Conservation (phyloP, 2,329 filamentous ascomycete genomes). For the Didymella segeticola region DNA sequence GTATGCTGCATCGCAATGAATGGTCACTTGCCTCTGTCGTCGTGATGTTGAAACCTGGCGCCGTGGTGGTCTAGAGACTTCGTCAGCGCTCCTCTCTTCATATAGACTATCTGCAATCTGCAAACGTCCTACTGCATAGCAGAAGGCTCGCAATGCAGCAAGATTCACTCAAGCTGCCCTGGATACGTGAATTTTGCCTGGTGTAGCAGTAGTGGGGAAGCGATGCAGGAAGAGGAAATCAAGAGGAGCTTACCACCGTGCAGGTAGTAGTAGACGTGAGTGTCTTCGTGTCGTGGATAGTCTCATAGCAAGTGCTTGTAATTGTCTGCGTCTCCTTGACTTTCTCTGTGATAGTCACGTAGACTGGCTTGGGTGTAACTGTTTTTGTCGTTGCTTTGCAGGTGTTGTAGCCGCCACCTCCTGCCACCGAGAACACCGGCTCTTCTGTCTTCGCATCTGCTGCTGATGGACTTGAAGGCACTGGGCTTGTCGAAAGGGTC, state of each 20-base stretch:
- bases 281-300: conserved; percentile 9
- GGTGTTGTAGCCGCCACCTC: conserved; percentile 2
- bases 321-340: background rate
- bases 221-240: background rate
- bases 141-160: background rate
- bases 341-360: background rate
- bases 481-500: conserved; percentile 12
- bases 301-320: conserved; percentile 14
- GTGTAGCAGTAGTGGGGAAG: no score
- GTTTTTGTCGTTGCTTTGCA: conserved; percentile 1
- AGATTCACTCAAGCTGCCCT: no score
- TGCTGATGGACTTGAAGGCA: conserved; percentile 4
- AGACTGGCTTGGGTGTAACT: background rate
- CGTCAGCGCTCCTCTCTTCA: no score
- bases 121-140: no score
- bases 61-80: conserved; percentile 1
- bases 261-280: conserved; percentile 12
- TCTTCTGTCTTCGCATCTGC: conserved; percentile 2
- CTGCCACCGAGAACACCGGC: background rate
- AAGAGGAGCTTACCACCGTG: conserved; percentile 3
- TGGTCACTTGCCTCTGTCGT: background rate
- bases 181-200: no score
- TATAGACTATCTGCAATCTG: no score
- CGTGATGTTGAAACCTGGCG: conserved; percentile 10
- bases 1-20: no score